Evolutionary conservation across 805 yeast species (phyloP).

Genomic region (Myxozyma mucilagina): DNA sequence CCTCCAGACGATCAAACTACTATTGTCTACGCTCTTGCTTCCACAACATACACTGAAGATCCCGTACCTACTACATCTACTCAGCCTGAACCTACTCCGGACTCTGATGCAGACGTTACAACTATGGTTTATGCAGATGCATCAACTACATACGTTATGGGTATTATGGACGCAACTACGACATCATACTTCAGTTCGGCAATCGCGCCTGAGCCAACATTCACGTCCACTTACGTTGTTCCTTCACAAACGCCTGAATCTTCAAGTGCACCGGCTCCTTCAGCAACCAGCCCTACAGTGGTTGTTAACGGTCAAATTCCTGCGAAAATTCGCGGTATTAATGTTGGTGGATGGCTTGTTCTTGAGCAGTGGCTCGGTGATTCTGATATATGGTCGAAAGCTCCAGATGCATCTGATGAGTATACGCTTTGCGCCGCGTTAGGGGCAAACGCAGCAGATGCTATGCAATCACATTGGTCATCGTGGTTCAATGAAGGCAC

Average conservation of each 20-base stretch:
- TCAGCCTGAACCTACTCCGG: background rate
- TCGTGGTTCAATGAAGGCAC: conserved; percentile 74
- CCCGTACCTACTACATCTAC: background rate
- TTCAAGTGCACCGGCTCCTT: background rate
- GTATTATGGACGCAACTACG: conserved; percentile 6
- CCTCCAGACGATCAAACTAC: background rate
- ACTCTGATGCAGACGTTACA: background rate
- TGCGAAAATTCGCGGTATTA: conserved; percentile 46
- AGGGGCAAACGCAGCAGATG: conserved; percentile 58
- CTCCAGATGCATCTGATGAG: conserved; percentile 79
- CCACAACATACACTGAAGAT: conserved; percentile 1
- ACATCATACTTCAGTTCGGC: background rate
- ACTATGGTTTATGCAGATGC: conserved; percentile 8
- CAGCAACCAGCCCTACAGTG: background rate
- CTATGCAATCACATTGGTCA: conserved; percentile 71
- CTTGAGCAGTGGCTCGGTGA: conserved; percentile 58
- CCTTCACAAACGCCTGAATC: background rate
- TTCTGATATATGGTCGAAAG: conserved; percentile 55
- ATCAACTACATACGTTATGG: background rate
- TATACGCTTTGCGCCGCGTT: conserved; percentile 61
- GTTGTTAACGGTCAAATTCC: background rate
- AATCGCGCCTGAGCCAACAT: background rate
- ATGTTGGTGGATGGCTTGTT: conserved; percentile 89
- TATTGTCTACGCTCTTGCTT: background rate
- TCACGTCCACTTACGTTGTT: background rate